Evolutionary conservation across 2,329 filamentous ascomycete species (phyloP).

Genomic region (Pseudogymnoascus sp.): DNA sequence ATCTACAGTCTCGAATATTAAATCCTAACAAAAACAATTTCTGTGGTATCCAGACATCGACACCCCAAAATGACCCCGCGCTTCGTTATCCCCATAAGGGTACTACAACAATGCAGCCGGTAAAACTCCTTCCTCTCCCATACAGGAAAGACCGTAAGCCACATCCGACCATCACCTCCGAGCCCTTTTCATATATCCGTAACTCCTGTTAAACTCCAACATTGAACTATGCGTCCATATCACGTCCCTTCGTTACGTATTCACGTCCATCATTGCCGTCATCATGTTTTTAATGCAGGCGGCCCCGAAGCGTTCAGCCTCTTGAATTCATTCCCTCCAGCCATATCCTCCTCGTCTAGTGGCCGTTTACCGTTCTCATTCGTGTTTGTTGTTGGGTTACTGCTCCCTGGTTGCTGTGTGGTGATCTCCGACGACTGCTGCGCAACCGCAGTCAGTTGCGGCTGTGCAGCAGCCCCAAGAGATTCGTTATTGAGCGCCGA

Average conservation of each 20-base stretch:
- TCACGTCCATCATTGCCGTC: constrained; percentile 1
- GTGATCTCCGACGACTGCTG: neutral
- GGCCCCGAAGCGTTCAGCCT: constrained; percentile 17
- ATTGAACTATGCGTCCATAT: constrained; percentile 1
- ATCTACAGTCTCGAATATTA: constrained; percentile 4
- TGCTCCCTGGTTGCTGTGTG: neutral
- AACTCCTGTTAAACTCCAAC: constrained; percentile 2
- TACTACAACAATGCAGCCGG: constrained; percentile 1
- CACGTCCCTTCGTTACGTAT: constrained; percentile 2
- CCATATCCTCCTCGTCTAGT: constrained; percentile 18
- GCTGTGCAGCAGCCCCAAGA: neutral
- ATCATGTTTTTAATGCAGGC: constrained; percentile 17
- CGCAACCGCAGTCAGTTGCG: neutral
- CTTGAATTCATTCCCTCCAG: constrained; percentile 13
- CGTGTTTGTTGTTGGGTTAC: constrained; percentile 10
- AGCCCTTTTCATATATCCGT: constrained; percentile 5
- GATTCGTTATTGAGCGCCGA: neutral
- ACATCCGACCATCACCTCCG: neutral
- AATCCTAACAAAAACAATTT: constrained; percentile 2
- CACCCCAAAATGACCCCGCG: neutral
- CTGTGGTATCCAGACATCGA: neutral
- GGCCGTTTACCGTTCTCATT: constrained; percentile 16
- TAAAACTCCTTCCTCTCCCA: neutral
- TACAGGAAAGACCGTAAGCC: neutral
- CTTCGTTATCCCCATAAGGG: neutral